Conservation (phyloP, 805 yeast genomes). For the Hyphopichia homilentoma region DNA sequence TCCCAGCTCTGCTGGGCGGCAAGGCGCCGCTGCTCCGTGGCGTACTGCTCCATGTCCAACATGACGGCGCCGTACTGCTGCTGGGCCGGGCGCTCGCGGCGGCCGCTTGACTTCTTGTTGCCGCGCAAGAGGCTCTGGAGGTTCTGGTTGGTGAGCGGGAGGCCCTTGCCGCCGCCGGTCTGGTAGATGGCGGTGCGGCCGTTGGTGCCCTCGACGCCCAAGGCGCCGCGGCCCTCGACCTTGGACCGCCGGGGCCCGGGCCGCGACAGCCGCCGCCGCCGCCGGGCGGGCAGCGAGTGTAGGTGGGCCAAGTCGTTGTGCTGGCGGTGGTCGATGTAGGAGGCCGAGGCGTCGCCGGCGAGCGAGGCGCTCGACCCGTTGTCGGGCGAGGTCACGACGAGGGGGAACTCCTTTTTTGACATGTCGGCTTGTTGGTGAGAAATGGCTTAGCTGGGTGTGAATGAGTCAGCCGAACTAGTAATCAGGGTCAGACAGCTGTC, state of each 20-base stretch:
- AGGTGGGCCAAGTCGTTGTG: conserved; percentile 23
- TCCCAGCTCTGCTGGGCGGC: conserved; percentile 10
- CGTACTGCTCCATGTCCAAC: conserved; percentile 38
- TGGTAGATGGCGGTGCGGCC: conserved; percentile 2
- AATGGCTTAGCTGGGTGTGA: too few relatives aligned
- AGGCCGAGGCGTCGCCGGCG: too few relatives aligned
- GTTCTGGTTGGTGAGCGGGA: conserved; percentile 38
- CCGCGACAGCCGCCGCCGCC: conserved; percentile 18
- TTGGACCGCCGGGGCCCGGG: background rate
- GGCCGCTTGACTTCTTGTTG: conserved; percentile 6
- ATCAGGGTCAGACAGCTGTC: too few relatives aligned
- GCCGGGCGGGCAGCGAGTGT: conserved; percentile 26
- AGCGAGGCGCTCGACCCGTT: too few relatives aligned
- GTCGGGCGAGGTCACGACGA: too few relatives aligned
- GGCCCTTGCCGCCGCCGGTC: conserved; percentile 2
- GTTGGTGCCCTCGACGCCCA: conserved; percentile 1
- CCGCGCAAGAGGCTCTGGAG: conserved; percentile 23
- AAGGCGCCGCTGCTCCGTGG: conserved; percentile 26
- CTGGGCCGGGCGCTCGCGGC: conserved; percentile 4
- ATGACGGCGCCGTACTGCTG: conserved; percentile 22
- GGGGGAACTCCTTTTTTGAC: too few relatives aligned
- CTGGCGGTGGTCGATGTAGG: conserved; percentile 28
- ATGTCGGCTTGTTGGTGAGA: too few relatives aligned
- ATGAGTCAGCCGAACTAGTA: too few relatives aligned
- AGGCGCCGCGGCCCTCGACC: conserved; percentile 1